A percentile compares a stretch with the other conserved stretches of the same genome.
Evolutionary conservation across 108 stramenopile species (phyloP).

Genomic region (Aurantiochytrium sp.): DNA sequence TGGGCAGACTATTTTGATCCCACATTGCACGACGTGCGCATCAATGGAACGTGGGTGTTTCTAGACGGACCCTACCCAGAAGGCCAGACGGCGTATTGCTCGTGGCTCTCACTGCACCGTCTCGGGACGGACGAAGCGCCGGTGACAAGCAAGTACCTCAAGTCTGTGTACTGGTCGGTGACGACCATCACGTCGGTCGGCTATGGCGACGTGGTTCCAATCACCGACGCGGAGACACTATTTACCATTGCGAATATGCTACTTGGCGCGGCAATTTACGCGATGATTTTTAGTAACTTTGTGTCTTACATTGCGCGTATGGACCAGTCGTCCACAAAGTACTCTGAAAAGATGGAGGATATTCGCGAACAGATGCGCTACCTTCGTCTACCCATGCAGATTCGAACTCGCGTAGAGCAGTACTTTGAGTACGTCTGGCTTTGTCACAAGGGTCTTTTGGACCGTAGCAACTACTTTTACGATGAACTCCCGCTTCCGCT

Average conservation of each 20-base stretch:
- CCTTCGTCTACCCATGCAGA: not conserved
- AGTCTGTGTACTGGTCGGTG: slow-evolving; percentile 36
- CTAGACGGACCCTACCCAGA: not conserved
- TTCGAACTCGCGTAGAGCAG: not conserved
- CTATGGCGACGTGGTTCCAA: slow-evolving; percentile 47
- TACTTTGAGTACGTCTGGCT: slow-evolving; percentile 18
- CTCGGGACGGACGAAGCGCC: not conserved
- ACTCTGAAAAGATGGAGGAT: slow-evolving; percentile 17
- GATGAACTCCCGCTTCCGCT: not conserved
- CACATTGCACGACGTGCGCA: not conserved
- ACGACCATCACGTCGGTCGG: slow-evolving; percentile 54
- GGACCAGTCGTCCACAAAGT: slow-evolving; percentile 7
- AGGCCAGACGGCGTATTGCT: not conserved
- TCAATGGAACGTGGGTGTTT: not conserved
- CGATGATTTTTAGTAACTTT: slow-evolving; percentile 13
- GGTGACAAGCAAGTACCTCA: not conserved
- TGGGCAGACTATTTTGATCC: not conserved
- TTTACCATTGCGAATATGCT: slow-evolving; percentile 28
- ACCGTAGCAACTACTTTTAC: not conserved
- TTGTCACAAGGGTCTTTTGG: not conserved
- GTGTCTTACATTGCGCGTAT: slow-evolving; percentile 11
- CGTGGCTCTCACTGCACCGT: slow-evolving; percentile 3
- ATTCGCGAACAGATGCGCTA: slow-evolving; percentile 9
- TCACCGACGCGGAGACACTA: slow-evolving; percentile 21
- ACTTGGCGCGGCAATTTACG: slow-evolving; percentile 21